A percentile compares a stretch with the other conserved stretches of the same genome.
phyloP scores from a whole-genome alignment of 257 asterid genomes.

The Capsicum rhomboideum region DNA sequence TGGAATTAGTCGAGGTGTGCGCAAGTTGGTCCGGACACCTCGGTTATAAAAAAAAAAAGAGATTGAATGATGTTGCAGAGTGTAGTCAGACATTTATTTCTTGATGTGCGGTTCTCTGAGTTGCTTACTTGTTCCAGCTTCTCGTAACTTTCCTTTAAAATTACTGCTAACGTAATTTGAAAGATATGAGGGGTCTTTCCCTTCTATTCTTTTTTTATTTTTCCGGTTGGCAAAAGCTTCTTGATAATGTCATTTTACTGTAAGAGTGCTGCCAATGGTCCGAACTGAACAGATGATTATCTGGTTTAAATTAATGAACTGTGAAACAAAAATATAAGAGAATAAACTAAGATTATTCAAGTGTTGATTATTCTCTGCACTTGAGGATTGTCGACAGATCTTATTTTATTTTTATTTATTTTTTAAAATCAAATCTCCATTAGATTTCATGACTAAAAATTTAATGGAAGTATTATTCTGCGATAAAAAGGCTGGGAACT shows the following conservation, averaged over 20 bases:
- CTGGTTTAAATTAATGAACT: background rate
- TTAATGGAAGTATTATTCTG: background rate
- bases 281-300: background rate
- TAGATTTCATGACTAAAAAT: background rate
- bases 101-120: background rate
- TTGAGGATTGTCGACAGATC: background rate
- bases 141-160: background rate
- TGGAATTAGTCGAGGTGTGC: too few species aligned
- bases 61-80: background rate
- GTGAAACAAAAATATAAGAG: background rate
- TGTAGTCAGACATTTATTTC: background rate
- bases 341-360: background rate
- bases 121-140: background rate
- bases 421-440: background rate
- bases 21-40: too few species aligned
- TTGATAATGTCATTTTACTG: background rate
- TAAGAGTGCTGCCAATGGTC: background rate
- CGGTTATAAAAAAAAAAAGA: too few species aligned
- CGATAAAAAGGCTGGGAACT: background rate
- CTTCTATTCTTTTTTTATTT: background rate
- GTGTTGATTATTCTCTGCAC: background rate
- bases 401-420: background rate
- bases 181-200: background rate
- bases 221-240: background rate
- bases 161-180: background rate